These are phyloP conservation scores for Eragrostis tef DNA, from an alignment of 202 grass and related monocot species.

Conservation along the genomic window DNA sequence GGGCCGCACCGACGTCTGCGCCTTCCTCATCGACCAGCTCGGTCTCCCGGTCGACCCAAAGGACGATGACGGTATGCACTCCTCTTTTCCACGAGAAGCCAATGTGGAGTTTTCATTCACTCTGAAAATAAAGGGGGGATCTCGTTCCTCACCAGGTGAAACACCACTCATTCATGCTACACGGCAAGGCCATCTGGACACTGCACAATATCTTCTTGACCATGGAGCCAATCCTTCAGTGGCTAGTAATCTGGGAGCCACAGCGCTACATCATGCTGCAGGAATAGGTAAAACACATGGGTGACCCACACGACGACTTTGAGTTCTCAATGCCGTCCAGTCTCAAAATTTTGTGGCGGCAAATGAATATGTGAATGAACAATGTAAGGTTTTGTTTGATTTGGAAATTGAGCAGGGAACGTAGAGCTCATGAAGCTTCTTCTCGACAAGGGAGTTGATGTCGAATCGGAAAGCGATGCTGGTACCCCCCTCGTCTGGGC, in stretches of 20 bases:
- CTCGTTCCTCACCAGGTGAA: conserved; percentile 54
- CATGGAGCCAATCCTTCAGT: conserved; percentile 72
- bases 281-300: conserved; percentile 63
- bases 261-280: conserved; percentile 84
- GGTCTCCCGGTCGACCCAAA: conserved; percentile 74
- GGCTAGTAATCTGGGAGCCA: conserved; percentile 70
- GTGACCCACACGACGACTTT: no score
- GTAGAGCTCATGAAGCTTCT: conserved; percentile 77
- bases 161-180: conserved; percentile 88
- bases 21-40: conserved; percentile 75
- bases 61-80: conserved; percentile 73
- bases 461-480: conserved; percentile 89
- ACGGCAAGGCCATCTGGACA: conserved; percentile 67
- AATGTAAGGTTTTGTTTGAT: conserved; percentile 1
- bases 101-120: background rate
- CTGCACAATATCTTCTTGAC: conserved; percentile 76
- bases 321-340: no score
- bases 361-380: background rate
- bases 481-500: conserved; percentile 88
- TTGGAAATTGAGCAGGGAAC: conserved; percentile 63
- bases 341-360: no score
- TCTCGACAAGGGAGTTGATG: conserved; percentile 67
- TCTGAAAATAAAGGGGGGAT: no score
- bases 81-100: background rate
- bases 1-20: conserved; percentile 68